phyloP scores from a whole-genome alignment of 73 alveolate species.

The Tetrahymena thermophila region DNA sequence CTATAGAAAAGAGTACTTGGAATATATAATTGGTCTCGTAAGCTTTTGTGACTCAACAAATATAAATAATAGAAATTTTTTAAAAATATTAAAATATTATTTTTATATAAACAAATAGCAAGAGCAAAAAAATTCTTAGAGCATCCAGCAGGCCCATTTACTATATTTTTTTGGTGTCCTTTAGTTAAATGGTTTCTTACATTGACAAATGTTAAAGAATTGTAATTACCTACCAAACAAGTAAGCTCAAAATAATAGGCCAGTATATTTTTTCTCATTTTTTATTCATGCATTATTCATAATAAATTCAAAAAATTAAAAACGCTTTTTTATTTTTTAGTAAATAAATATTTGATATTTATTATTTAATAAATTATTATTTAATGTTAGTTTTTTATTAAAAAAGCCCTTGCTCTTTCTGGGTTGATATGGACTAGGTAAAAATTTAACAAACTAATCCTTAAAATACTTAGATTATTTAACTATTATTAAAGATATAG shows the following conservation, averaged over 20 bases:
- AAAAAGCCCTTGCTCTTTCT: not conserved
- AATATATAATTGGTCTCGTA: not conserved
- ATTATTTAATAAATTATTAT: not conserved
- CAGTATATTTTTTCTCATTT: not conserved
- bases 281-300: not conserved
- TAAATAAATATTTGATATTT: not conserved
- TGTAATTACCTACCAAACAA: not conserved
- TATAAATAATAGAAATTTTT: not conserved
- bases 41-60: not conserved
- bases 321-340: not conserved
- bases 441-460: not conserved
- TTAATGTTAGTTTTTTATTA: not conserved
- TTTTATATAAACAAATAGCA: not conserved
- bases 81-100: not conserved
- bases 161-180: constrained; percentile 7
- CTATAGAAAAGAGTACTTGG: not conserved
- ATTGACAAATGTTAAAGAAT: not conserved
- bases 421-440: not conserved
- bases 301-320: not conserved
- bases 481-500: not conserved
- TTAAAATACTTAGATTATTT: not conserved
- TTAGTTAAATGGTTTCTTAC: not conserved
- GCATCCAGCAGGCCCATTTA: constrained; percentile 9
- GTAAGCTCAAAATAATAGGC: not conserved
- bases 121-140: not conserved